These are phyloP conservation scores for Perilla frutescens DNA, from an alignment of 257 asterid species.

Conservation along the genomic window DNA sequence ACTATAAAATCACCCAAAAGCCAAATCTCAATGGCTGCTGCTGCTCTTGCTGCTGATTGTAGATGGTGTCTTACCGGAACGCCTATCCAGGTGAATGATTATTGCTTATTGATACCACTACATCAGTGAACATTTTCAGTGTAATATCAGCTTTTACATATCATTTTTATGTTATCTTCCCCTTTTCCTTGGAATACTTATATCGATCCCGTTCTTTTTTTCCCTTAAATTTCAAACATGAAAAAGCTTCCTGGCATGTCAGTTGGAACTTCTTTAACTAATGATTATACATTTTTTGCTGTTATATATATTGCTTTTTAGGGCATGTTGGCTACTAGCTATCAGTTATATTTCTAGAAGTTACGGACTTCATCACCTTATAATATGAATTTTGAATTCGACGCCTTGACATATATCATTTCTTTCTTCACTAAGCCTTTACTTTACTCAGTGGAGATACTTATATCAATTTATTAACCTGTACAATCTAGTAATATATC, in stretches of 20 bases:
- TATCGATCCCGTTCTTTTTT: background rate
- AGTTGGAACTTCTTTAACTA: conserved; percentile 16
- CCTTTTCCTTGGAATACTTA: conserved; percentile 22
- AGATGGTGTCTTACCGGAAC: conserved; percentile 99
- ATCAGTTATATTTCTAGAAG: conserved; percentile 23
- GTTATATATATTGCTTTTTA: conserved; percentile 5
- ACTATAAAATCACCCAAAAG: conserved; percentile 96
- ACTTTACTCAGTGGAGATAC: conserved; percentile 9
- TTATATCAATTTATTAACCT: conserved; percentile 20
- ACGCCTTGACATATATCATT: conserved; percentile 3
- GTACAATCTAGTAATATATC: conserved; percentile 30
- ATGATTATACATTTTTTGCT: conserved; percentile 22
- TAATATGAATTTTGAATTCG: conserved; percentile 8
- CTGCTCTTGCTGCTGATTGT: conserved; percentile 83
- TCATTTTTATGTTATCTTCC: conserved; percentile 15
- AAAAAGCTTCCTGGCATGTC: conserved; percentile 26
- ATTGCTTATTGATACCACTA: conserved; percentile 9
- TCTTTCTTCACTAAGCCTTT: background rate
- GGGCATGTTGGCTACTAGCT: background rate
- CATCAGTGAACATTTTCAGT: conserved; percentile 7
- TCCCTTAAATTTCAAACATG: conserved; percentile 4
- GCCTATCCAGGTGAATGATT: conserved; percentile 82
- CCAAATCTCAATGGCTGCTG: conserved; percentile 88
- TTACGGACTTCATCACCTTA: conserved; percentile 17
- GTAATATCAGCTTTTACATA: conserved; percentile 16